Percentiles rank a stretch among this genome's conserved stretches.
These are phyloP conservation scores for Pelargonium australe DNA, from an alignment of 441 rosid species.

Conservation along the genomic window DNA sequence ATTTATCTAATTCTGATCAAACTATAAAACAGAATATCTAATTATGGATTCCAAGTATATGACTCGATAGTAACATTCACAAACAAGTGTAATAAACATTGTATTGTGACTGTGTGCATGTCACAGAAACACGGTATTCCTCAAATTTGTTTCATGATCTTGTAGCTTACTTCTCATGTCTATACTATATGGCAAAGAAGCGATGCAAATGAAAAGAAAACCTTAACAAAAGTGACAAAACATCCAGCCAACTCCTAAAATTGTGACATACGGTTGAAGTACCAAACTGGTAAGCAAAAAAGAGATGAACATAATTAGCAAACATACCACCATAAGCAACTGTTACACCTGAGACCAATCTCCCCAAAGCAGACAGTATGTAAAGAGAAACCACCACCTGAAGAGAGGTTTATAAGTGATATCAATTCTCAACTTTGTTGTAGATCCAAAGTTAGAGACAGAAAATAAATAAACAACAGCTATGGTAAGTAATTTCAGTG, in stretches of 20 bases:
- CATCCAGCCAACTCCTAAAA: background rate
- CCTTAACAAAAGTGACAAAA: background rate
- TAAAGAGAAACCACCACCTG: conserved; percentile 81
- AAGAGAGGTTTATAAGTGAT: conserved; percentile 12
- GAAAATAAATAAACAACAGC: background rate
- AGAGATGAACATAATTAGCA: conserved; percentile 14
- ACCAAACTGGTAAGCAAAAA: conserved; percentile 1
- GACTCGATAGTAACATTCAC: background rate
- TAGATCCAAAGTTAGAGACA: background rate
- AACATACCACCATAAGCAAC: conserved; percentile 80
- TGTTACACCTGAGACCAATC: conserved; percentile 73
- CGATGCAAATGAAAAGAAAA: background rate
- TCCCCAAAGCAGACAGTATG: conserved; percentile 61
- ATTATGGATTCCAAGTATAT: background rate
- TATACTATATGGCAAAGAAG: background rate
- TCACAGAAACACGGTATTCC: background rate
- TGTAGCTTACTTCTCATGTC: background rate
- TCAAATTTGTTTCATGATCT: background rate
- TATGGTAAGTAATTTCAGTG: background rate
- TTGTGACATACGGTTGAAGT: background rate
- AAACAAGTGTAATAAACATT: background rate
- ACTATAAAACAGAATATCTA: background rate
- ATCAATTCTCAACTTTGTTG: background rate
- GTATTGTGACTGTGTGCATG: background rate
- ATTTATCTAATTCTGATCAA: background rate